phyloP scores from a whole-genome alignment of 305 asterid genomes.

The Withania somnifera region DNA sequence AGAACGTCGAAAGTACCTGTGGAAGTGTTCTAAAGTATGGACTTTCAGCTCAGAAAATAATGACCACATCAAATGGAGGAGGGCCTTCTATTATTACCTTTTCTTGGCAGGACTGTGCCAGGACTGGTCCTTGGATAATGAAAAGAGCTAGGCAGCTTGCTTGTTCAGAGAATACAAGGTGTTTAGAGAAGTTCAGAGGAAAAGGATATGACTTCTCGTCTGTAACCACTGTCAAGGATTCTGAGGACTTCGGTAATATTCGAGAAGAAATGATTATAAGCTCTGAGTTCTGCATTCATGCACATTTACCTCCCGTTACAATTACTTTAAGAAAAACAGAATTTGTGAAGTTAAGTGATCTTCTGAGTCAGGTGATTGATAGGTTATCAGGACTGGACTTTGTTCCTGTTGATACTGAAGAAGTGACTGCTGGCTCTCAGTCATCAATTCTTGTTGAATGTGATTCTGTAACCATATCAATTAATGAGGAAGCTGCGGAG shows the following conservation, averaged over 20 bases:
- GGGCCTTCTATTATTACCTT: slow-evolving; percentile 50
- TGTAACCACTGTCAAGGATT: slow-evolving; percentile 57
- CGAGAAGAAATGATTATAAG: slow-evolving; percentile 63
- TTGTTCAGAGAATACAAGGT: slow-evolving; percentile 50
- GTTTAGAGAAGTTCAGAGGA: slow-evolving; percentile 41
- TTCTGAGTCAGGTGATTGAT: slow-evolving; percentile 43
- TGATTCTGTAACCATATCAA: slow-evolving; percentile 39
- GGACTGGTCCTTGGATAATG: slow-evolving; percentile 79
- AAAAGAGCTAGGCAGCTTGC: slow-evolving; percentile 71
- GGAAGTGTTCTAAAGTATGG: slow-evolving; percentile 22
- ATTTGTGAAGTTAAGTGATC: slow-evolving; percentile 39
- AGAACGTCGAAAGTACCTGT: slow-evolving; percentile 28
- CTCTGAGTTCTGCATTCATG: slow-evolving; percentile 61
- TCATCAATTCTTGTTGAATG: slow-evolving; percentile 67
- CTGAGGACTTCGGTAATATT: slow-evolving; percentile 33
- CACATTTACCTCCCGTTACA: slow-evolving; percentile 44
- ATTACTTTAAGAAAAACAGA: slow-evolving; percentile 41
- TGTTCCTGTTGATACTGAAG: slow-evolving; percentile 23
- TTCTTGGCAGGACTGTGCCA: slow-evolving; percentile 67
- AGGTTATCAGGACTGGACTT: slow-evolving; percentile 33
- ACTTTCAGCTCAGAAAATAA: slow-evolving; percentile 43
- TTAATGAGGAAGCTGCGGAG: slow-evolving; percentile 35
- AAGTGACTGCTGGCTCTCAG: slow-evolving; percentile 42
- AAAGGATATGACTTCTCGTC: slow-evolving; percentile 71
- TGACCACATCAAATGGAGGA: slow-evolving; percentile 38